Percentiles rank a stretch among this genome's conserved stretches.
Conservation (phyloP, 257 asterid species). For the Salvia rosmarinus region DNA sequence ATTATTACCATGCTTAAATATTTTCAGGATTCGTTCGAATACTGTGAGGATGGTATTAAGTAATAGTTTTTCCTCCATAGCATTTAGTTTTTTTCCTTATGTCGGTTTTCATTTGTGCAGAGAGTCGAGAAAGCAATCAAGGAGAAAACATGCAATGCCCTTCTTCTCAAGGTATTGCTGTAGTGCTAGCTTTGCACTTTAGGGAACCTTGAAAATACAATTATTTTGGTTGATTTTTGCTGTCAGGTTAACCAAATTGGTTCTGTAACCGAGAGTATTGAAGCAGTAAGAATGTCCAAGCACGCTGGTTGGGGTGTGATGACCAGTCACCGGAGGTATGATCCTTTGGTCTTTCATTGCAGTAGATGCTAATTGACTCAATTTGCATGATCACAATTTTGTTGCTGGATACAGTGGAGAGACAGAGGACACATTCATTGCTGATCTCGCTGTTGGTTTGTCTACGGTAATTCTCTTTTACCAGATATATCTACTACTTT, state of each 20-base stretch:
- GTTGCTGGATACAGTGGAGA: constrained; percentile 75
- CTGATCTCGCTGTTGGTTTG: constrained; percentile 93
- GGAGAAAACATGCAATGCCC: constrained; percentile 94
- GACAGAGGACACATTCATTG: constrained; percentile 98
- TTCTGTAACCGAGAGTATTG: constrained; percentile 95
- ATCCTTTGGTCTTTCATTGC: not conserved
- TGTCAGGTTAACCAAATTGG: constrained; percentile 73
- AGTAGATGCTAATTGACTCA: too few relatives aligned
- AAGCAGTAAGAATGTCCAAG: constrained; percentile 95
- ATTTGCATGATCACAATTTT: not conserved
- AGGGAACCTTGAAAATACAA: too few relatives aligned
- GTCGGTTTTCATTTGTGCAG: constrained; percentile 40
- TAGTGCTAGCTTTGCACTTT: too few relatives aligned
- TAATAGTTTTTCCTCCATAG: too few relatives aligned
- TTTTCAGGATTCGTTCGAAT: too few relatives aligned
- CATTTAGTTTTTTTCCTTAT: not conserved
- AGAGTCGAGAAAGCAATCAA: constrained; percentile 94
- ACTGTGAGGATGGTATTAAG: too few relatives aligned
- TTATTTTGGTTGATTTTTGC: too few relatives aligned
- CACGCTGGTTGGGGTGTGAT: constrained; percentile 98
- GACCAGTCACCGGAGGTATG: constrained; percentile 98
- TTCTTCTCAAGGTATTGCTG: constrained; percentile 79
- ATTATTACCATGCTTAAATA: not conserved
- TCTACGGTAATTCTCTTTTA: constrained; percentile 44
- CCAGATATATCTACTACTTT: too few relatives aligned